These are phyloP conservation scores for Verticillium dahliae DNA, from an alignment of 2,329 filamentous ascomycete genomes.

Conservation along the genomic window DNA sequence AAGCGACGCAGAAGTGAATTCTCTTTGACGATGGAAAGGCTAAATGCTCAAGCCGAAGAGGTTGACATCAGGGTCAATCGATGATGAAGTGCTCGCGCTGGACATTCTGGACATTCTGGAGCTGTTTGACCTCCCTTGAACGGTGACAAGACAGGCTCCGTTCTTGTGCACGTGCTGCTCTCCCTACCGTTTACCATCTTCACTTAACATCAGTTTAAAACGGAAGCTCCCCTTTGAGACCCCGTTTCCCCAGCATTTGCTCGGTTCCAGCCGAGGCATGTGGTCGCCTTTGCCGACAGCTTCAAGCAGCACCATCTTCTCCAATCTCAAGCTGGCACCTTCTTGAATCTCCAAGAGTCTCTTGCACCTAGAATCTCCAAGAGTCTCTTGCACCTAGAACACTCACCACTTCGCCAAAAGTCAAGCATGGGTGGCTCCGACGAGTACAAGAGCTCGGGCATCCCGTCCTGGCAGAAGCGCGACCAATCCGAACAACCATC, in stretches of 20 bases:
- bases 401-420: not conserved
- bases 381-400: no score
- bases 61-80: not conserved
- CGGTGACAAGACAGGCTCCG: not conserved
- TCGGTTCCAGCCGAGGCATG: conserved; percentile 11
- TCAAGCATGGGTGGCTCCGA: conserved; percentile 25
- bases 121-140: not conserved
- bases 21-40: not conserved
- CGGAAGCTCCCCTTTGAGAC: conserved; percentile 1
- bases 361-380: not conserved
- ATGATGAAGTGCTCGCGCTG: not conserved
- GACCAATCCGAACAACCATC: conserved; percentile 5
- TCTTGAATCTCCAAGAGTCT: not conserved
- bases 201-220: not conserved
- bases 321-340: not conserved
- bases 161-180: not conserved
- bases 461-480: conserved; percentile 25
- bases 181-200: not conserved
- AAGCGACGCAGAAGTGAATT: not conserved
- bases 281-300: conserved; percentile 5
- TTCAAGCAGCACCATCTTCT: not conserved
- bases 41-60: not conserved
- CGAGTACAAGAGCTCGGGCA: conserved; percentile 12
- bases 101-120: not conserved
- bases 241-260: not conserved